phyloP scores from a whole-genome alignment of 2,329 filamentous ascomycete species.

The Diaporthe sp. region DNA sequence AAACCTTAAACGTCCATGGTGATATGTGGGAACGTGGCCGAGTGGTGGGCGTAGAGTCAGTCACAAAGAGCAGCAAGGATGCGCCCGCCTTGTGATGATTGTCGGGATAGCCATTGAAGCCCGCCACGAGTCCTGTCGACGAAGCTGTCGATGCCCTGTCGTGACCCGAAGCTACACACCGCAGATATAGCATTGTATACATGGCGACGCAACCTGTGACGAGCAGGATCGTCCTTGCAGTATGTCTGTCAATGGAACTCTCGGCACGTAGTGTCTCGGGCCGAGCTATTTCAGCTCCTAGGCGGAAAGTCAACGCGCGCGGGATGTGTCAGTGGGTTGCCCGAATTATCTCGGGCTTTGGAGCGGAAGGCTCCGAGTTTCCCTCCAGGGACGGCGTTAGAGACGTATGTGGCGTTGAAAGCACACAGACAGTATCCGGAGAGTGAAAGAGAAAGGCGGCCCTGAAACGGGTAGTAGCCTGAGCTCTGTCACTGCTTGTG shows the following conservation, averaged over 20 bases:
- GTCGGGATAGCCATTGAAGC: background rate
- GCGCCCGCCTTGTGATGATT: background rate
- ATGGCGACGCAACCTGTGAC: background rate
- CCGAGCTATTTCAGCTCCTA: background rate
- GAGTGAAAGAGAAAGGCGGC: background rate
- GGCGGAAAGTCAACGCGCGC: background rate
- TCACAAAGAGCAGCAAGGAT: background rate
- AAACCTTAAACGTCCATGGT: background rate
- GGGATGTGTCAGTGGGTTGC: background rate
- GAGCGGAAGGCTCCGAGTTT: background rate
- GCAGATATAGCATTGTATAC: background rate
- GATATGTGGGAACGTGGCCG: background rate
- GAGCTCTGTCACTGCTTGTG: background rate
- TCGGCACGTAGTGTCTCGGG: constrained; percentile 19
- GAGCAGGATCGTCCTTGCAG: background rate
- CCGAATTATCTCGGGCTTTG: constrained; percentile 13
- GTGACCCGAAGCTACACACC: background rate
- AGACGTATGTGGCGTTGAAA: background rate
- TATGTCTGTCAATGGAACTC: background rate
- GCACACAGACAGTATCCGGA: background rate
- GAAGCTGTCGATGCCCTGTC: background rate
- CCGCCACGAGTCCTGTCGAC: background rate
- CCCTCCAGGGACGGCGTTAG: background rate
- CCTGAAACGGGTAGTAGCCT: background rate
- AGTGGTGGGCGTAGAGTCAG: background rate